Evolutionary conservation across 805 yeast genomes (phyloP).

Genomic region (Metschnikowia matae): DNA sequence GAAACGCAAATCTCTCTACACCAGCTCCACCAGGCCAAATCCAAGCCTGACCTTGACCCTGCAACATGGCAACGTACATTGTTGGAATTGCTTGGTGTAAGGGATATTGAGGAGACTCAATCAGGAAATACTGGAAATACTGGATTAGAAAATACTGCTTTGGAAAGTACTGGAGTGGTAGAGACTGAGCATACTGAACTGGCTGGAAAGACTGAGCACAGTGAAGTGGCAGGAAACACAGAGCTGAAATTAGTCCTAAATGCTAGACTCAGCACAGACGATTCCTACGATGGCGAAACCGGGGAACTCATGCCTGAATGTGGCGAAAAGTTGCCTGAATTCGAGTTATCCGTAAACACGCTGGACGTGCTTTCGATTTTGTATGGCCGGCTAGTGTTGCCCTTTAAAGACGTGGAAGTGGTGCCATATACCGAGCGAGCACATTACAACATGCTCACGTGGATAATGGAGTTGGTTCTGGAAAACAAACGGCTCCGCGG

Average conservation of each 20-base stretch:
- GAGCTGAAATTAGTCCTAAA: slow-evolving; percentile 6
- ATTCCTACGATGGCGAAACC: slow-evolving; percentile 20
- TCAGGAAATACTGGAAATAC: too few species aligned
- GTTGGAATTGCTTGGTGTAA: background rate
- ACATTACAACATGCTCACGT: slow-evolving; percentile 13
- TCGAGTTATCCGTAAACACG: slow-evolving; percentile 11
- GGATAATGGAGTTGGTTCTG: slow-evolving; percentile 11
- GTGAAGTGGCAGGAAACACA: too few species aligned
- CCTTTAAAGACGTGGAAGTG: slow-evolving; percentile 7
- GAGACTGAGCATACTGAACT: too few species aligned
- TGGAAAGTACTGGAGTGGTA: too few species aligned
- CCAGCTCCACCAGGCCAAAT: slow-evolving; percentile 8
- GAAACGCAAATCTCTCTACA: slow-evolving; percentile 4
- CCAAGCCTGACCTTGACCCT: slow-evolving; percentile 9
- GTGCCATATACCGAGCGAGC: slow-evolving; percentile 4
- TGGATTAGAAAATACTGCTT: too few species aligned
- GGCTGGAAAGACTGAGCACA: too few species aligned
- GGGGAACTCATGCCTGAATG: slow-evolving; percentile 25
- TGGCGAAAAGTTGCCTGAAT: slow-evolving; percentile 9
- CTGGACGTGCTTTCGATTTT: slow-evolving; percentile 10
- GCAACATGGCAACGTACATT: slow-evolving; percentile 20
- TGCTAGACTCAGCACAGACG: slow-evolving; percentile 23
- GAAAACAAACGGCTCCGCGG: slow-evolving; percentile 7
- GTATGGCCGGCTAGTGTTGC: slow-evolving; percentile 11
- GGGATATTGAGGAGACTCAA: too few species aligned